Conservation (phyloP, 805 yeast species). For the Yarrowia deformans region DNA sequence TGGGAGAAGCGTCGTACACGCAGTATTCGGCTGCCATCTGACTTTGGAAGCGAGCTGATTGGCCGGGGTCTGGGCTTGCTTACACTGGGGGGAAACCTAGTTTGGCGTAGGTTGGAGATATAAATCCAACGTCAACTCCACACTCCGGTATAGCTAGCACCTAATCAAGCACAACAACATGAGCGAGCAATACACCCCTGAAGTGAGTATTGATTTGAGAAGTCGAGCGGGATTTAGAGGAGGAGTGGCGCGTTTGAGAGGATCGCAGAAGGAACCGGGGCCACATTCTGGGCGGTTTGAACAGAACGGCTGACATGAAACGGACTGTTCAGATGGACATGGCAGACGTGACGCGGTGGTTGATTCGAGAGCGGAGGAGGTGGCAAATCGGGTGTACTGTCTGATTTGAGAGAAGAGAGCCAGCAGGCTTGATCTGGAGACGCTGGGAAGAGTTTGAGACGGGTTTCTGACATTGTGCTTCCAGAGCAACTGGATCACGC, state of each 20-base stretch:
- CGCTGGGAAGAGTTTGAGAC: too few species aligned
- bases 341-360: background rate
- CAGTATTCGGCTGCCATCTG: conserved; percentile 8
- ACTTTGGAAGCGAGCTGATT: conserved; percentile 13
- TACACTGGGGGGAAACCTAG: conserved; percentile 25
- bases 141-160: background rate
- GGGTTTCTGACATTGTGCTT: background rate
- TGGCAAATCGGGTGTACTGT: too few species aligned
- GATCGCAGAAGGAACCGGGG: too few species aligned
- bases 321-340: background rate
- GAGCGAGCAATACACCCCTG: conserved; percentile 37
- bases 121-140: conserved; percentile 9
- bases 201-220: conserved; percentile 15
- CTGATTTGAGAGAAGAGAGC: too few species aligned
- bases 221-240: background rate
- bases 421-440: too few species aligned
- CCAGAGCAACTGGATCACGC: background rate
- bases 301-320: too few species aligned
- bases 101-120: conserved; percentile 11
- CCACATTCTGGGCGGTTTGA: background rate
- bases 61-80: background rate
- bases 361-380: too few species aligned
- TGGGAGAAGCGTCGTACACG: background rate
- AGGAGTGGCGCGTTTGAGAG: background rate
- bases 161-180: background rate